Evolutionary conservation across 306 rosid genomes (phyloP), one percentile per base, ranked within the genome.

Genomic region (Erythrophleum fordii): DNA sequence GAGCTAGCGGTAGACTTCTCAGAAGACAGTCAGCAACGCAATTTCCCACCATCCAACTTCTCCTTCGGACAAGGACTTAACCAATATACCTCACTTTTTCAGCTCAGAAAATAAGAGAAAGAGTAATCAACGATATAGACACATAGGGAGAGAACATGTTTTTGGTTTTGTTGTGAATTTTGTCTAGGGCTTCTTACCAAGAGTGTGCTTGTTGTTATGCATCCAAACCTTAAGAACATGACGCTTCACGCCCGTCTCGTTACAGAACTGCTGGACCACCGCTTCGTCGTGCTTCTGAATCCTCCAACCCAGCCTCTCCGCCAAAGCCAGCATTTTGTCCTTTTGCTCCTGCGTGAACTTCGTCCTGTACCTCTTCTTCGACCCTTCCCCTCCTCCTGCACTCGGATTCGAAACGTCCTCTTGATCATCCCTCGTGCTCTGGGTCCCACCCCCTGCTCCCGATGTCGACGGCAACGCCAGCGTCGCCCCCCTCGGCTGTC

Each of bases 141-240:
- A 13, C 34, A 58, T 3, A 11, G 64, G 3, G 34, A 23, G 34
- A 11, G 35, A 25, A 55, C 60, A 22, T 42, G 12, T 42, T 8
- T 8, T 8, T 8, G 46, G 46, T 10, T 55, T 55, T 55, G 29
- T 0, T n/a, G 66, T 29, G 11, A 22, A 17, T 17, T 14, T 17
- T 58, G 64, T 60, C 86, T 91, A 93, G 97, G 99, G 97, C 89
- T 95, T 93, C 95, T 95, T 95, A 86, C 99, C 98, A 14, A 93
- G 94, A 49, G 99, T 95, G 91, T 91, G 97, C 86, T 95, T 95
- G 97, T 95, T 95, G 88, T 95, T 95, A 83, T 95, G 99, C 98
- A 95, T 93, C 99, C 99, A 95, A 56, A 95, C 99, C 88, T 95
- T 95, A 51, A 95, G 98, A 49, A 95, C 99, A 17, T 93, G 95